Conservation (phyloP, 192 early-diverging fungal species). For the Coemansia umbellata region DNA sequence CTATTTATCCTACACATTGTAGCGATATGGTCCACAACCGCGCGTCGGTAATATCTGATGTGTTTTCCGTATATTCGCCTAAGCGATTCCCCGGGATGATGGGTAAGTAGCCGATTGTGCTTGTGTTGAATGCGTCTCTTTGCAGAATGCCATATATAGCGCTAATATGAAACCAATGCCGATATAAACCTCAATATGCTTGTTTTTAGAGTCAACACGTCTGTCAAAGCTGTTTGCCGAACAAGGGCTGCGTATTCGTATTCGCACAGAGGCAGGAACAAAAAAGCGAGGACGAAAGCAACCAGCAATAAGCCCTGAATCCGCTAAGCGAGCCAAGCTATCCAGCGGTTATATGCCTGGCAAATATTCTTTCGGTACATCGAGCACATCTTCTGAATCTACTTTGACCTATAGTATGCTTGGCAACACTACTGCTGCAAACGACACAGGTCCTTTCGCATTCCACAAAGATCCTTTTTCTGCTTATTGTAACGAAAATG, state of each 20-base stretch:
- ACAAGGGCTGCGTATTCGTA: conserved; percentile 91
- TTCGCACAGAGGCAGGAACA: conserved; percentile 77
- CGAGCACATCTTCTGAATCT: neutral
- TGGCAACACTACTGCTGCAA: neutral
- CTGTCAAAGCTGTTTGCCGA: conserved; percentile 90
- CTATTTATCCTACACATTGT: neutral
- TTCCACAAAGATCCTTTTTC: conserved; percentile 22
- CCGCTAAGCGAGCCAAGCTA: conserved; percentile 6
- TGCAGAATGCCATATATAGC: neutral
- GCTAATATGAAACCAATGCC: too few species aligned
- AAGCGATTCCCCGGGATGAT: conserved; percentile 97
- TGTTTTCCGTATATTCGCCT: conserved; percentile 83
- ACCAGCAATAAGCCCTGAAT: neutral
- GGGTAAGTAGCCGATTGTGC: conserved; percentile 27
- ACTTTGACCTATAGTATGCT: conserved; percentile 1
- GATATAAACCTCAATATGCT: too few species aligned
- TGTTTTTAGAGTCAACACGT: conserved; percentile 66
- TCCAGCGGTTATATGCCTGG: neutral
- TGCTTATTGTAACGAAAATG: conserved; percentile 5
- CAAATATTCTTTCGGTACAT: neutral
- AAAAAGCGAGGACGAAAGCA: conserved; percentile 30
- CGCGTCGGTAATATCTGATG: conserved; percentile 65
- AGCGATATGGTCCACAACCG: conserved; percentile 32
- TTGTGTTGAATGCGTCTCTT: conserved; percentile 23
- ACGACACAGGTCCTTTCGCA: conserved; percentile 4